Evolutionary conservation across 768 basidiomycete genomes (phyloP).

Genomic region (Hortiboletus campestris): DNA sequence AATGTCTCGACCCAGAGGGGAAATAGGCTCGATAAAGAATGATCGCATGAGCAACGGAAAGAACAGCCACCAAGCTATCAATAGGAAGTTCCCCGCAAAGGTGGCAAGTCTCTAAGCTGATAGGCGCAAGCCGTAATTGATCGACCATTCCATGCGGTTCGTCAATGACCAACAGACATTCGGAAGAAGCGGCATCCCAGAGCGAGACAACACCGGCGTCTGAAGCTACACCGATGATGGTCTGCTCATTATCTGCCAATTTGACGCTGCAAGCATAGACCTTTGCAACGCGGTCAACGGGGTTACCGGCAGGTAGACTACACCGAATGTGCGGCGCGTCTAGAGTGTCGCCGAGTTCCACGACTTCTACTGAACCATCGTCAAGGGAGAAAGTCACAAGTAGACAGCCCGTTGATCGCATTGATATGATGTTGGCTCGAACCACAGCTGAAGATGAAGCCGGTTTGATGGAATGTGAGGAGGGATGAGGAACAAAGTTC

Average conservation of each 20-base stretch:
- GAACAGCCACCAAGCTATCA: conserved; percentile 63
- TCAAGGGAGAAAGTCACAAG: conserved; percentile 60
- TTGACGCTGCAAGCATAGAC: conserved; percentile 54
- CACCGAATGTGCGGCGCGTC: conserved; percentile 44
- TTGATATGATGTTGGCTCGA: conserved; percentile 48
- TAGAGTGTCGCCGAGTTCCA: conserved; percentile 48
- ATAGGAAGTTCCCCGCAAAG: conserved; percentile 67
- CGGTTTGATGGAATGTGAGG: conserved; percentile 41
- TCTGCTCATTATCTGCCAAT: conserved; percentile 46
- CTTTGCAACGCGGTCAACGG: conserved; percentile 49
- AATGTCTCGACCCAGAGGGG: conserved; percentile 56
- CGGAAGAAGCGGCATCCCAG: conserved; percentile 70
- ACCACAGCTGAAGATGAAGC: conserved; percentile 43
- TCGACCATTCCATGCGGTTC: conserved; percentile 57
- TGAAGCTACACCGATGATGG: conserved; percentile 62
- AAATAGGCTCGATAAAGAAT: conserved; percentile 63
- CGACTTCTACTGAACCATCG: conserved; percentile 66
- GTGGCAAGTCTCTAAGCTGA: conserved; percentile 55
- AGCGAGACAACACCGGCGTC: conserved; percentile 67
- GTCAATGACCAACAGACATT: conserved; percentile 61
- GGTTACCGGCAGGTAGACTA: conserved; percentile 57
- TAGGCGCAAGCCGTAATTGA: conserved; percentile 57
- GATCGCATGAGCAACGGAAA: conserved; percentile 64
- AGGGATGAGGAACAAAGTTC: conserved; percentile 28
- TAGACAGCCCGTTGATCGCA: conserved; percentile 44